A percentile compares a stretch with the other conserved stretches of the same genome.
phyloP scores from a whole-genome alignment of 305 asterid genomes.

The Withania somnifera region DNA sequence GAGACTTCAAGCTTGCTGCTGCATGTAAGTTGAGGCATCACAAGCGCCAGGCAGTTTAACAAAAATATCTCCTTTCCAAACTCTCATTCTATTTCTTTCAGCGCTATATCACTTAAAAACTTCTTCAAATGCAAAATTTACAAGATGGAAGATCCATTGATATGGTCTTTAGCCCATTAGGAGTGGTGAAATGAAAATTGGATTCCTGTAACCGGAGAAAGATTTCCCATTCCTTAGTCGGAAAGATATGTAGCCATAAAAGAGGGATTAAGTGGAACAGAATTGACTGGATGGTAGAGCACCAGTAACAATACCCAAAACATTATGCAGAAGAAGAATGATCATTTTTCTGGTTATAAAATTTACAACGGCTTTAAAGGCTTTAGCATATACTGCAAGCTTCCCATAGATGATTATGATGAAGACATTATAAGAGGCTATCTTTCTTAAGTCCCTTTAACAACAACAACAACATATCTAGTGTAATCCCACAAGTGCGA shows the following conservation, averaged over 20 bases:
- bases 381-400: conserved; percentile 9
- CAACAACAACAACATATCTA: no score
- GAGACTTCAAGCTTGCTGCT: no score
- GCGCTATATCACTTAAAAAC: background rate
- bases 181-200: no score
- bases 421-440: background rate
- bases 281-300: no score
- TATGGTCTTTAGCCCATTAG: no score
- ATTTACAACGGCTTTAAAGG: background rate
- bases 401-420: background rate
- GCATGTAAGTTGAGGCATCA: background rate
- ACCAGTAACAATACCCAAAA: background rate
- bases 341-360: background rate
- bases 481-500: no score
- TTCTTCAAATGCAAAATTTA: conserved; percentile 21
- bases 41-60: background rate
- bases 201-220: no score
- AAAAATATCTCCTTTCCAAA: background rate
- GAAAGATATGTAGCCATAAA: no score
- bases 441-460: no score
- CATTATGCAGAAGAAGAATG: background rate
- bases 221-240: no score
- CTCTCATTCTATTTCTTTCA: conserved; percentile 19
- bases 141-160: no score
- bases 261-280: no score